Base-by-base conservation (phyloP, 305 asterid species). In the Fraxinus floribunda region DNA sequence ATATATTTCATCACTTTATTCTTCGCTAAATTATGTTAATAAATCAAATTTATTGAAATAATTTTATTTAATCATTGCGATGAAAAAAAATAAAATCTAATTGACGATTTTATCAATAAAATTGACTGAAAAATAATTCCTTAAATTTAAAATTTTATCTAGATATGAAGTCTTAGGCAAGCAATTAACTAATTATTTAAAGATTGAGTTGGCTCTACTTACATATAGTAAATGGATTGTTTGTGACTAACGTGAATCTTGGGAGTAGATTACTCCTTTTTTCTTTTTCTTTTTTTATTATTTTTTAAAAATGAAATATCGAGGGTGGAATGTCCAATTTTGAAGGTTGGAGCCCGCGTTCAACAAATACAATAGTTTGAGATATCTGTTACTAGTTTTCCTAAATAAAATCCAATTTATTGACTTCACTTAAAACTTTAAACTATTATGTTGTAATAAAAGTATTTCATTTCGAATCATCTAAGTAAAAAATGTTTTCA, bases 251-350 rank as follows among this genome's bases (percentile, higher is more conserved):
- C 24, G 34, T 5, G 9, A 32, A 41, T 79, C 83, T 86, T 39
- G 87, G 35, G 85, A 29, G 81, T 60, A 36, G 26, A 49, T 60
- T 57, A 57, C 24, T 38, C 9, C 9, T 35, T 35, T 35, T 35
- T 35, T 5, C 35, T 32, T 32, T 32, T 3, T 3, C 0, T 32
- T 32, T 35, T 35, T 35, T 22, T 22, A 22, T 22, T 35, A 32
- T 32, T 32, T 32, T 32, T 32, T 32, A 0, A 32, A 32, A 32
- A 32, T 15, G 60, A 49, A 49, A 49, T 49, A n/a, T 49, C n/a
- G 20, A 49, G 2, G 20, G 20, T 49, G 62, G 7, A 49, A 49
- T 49, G 6, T 16, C 20, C 18, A 16, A 15, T 15, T 49, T 49
- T 49, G 20, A 49, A 49, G 20, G 7, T 15, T 3, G 60, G 18